Evolutionary conservation across 768 basidiomycete genomes (phyloP), one percentile per base, ranked within the genome.

Genomic region (Sporobolomyces pararoseus): DNA sequence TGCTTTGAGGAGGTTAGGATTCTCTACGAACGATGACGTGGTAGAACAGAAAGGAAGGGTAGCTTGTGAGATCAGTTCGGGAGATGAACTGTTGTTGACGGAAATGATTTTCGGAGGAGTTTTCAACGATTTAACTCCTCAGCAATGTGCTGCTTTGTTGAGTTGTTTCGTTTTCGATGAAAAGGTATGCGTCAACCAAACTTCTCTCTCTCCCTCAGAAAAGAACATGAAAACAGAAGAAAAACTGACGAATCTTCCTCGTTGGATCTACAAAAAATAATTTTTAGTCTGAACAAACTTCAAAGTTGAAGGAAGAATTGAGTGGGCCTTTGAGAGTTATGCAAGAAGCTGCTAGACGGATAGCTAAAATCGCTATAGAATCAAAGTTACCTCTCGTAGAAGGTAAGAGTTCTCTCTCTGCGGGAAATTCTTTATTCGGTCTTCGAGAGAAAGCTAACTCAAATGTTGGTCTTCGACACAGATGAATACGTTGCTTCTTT

Each of bases 101-200:
- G 96, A 98, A 80, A 84, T 99, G 77, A 88, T 99, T 68, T 98
- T 99, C 84, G 92, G 96, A 70, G 96, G 96, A 65, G 89, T 87
- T 27, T 99, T 99, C 84, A 97, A 96, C 77, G 78, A 89, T 4
- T 79, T 99, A 55, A 82, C 84, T 1, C 95, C 96, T 0, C 94
- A 97, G 76, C 91, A 97, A 66, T 91, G 88, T 76, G 94, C 95
- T 0, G 89, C 91, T 3, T 78, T 99, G n/a, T 82, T 98, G 21
- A 95, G 92, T 76, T 98, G 95, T 78, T 99, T 99, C 78, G 96
- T 99, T 39, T 98, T 98, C 80, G 85, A 87, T 5, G 96, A 99
- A 80, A 98, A 97, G 86, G 95, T 89, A 65, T 68, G 65, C 6
- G 17, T 21, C 50, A 14, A 25, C 23, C 23, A 23, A 14, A n/a